phyloP scores from a whole-genome alignment of 2,329 filamentous ascomycete genomes.

The Fusarium pseudonygamai region DNA sequence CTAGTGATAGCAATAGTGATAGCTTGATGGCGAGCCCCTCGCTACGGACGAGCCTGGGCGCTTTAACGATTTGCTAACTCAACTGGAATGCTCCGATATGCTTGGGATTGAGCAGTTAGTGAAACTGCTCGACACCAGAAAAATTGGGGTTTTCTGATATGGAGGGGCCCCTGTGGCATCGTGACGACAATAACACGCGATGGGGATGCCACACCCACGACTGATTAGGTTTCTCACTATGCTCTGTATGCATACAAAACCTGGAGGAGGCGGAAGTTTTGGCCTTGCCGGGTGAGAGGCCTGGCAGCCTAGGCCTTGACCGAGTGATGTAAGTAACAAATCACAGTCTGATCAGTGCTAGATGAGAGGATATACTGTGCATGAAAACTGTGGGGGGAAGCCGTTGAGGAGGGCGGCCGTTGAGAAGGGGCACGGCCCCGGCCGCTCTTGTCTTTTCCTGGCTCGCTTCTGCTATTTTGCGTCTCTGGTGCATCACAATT shows the following conservation, averaged over 20 bases:
- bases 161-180: slow-evolving; percentile 29
- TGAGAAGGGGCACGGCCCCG: slow-evolving; percentile 44
- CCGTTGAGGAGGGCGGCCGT: slow-evolving; percentile 44
- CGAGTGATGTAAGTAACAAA: slow-evolving; percentile 22
- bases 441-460: slow-evolving; percentile 40
- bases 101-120: slow-evolving; percentile 9
- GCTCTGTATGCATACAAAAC: slow-evolving; percentile 41
- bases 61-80: slow-evolving; percentile 3
- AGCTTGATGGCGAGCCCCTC: slow-evolving; percentile 21
- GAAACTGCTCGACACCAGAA: slow-evolving; percentile 2
- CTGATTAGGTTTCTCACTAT: slow-evolving; percentile 43
- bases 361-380: slow-evolving; percentile 14
- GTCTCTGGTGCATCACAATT: slow-evolving; percentile 28
- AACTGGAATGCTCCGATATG: slow-evolving; percentile 1
- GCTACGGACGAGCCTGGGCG: slow-evolving; percentile 19
- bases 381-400: slow-evolving; percentile 34
- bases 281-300: slow-evolving; percentile 2
- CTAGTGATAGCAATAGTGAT: slow-evolving; percentile 1
- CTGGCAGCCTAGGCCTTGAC: slow-evolving; percentile 25
- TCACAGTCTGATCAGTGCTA: slow-evolving; percentile 24
- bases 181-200: slow-evolving; percentile 45
- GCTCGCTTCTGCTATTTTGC: slow-evolving; percentile 31
- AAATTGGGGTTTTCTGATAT: slow-evolving; percentile 18
- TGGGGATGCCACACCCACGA: slow-evolving; percentile 35
- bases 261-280: slow-evolving; percentile 34